Percentiles rank a stretch among this genome's conserved stretches.
These are phyloP conservation scores for Ustilago vetiveriae DNA, from an alignment of 1,284 basidiomycete species.

Conservation along the genomic window DNA sequence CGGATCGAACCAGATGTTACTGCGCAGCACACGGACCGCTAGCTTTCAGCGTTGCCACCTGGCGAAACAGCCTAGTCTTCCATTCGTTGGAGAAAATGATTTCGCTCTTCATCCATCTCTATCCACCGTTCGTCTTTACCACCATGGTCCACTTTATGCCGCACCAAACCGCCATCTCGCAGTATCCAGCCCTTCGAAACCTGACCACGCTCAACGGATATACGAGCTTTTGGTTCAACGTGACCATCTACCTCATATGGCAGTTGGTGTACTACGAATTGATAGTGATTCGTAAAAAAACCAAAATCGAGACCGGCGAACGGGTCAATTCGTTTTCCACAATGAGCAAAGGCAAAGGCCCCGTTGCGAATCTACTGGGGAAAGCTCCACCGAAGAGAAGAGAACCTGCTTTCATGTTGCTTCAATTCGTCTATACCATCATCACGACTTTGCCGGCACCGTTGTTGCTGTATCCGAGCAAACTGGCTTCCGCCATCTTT, in stretches of 20 bases:
- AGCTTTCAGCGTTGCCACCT: conserved; percentile 91
- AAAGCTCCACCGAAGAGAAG: conserved; percentile 45
- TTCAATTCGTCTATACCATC: conserved; percentile 78
- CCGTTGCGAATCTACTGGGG: conserved; percentile 53
- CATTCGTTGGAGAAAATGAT: conserved; percentile 88
- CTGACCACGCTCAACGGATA: conserved; percentile 75
- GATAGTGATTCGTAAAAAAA: conserved; percentile 40
- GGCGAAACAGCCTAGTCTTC: conserved; percentile 85
- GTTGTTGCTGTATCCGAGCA: conserved; percentile 80
- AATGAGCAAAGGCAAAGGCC: conserved; percentile 55
- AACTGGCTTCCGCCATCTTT: conserved; percentile 79
- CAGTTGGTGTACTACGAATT: conserved; percentile 76
- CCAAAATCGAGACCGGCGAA: conserved; percentile 53
- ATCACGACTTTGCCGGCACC: conserved; percentile 86
- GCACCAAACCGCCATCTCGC: conserved; percentile 71
- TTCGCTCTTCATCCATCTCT: conserved; percentile 67
- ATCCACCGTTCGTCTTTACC: conserved; percentile 77
- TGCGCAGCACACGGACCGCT: conserved; percentile 73
- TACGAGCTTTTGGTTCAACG: conserved; percentile 74
- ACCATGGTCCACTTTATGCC: conserved; percentile 89
- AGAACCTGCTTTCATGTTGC: conserved; percentile 51
- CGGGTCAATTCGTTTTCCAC: conserved; percentile 56
- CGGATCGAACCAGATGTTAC: conserved; percentile 34
- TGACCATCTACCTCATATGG: conserved; percentile 79
- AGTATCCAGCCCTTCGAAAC: conserved; percentile 82